Conservation (phyloP, 2,329 filamentous ascomycete genomes). For the Arthrobotrys entomopaga region DNA sequence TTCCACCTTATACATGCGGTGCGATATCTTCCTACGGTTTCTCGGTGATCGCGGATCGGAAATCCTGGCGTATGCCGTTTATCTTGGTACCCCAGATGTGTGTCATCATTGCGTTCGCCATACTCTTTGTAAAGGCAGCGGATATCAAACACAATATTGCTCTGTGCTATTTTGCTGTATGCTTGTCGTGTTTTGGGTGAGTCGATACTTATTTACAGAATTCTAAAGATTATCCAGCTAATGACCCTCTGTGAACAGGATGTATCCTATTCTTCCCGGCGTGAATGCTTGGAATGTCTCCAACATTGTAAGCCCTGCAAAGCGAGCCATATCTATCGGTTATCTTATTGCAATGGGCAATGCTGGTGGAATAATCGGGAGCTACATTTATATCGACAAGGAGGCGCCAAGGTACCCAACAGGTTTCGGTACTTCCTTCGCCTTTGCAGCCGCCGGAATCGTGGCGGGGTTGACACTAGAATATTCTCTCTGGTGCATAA, state of each 20-base stretch:
- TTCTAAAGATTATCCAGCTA: neutral
- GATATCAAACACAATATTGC: slow-evolving; percentile 63
- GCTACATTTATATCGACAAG: slow-evolving; percentile 60
- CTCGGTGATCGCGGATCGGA: slow-evolving; percentile 62
- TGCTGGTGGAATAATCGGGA: slow-evolving; percentile 61
- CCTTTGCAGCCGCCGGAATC: slow-evolving; percentile 57
- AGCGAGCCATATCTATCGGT: slow-evolving; percentile 64
- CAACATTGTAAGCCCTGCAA: slow-evolving; percentile 62
- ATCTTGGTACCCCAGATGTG: slow-evolving; percentile 61
- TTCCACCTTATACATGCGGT: slow-evolving; percentile 62
- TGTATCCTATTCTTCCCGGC: slow-evolving; percentile 64
- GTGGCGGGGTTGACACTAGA: slow-evolving; percentile 56
- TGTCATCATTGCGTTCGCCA: slow-evolving; percentile 61
- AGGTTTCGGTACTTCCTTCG: slow-evolving; percentile 61
- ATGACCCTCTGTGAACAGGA: slow-evolving; percentile 60
- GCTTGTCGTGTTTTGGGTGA: slow-evolving; percentile 62
- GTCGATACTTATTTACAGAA: neutral
- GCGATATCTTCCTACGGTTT: slow-evolving; percentile 60
- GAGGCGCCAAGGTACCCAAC: slow-evolving; percentile 61
- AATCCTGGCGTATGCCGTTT: slow-evolving; percentile 63
- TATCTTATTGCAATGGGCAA: slow-evolving; percentile 63
- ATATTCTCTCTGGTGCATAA: slow-evolving; percentile 55
- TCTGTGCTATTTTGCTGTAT: slow-evolving; percentile 64
- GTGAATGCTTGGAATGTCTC: slow-evolving; percentile 64
- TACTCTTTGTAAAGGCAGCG: slow-evolving; percentile 62